Percentiles rank a stretch among this genome's conserved stretches.
These are phyloP conservation scores for Chloranthus sessilifolius DNA, from an alignment of 164 flowering plant genomes.

Conservation along the genomic window DNA sequence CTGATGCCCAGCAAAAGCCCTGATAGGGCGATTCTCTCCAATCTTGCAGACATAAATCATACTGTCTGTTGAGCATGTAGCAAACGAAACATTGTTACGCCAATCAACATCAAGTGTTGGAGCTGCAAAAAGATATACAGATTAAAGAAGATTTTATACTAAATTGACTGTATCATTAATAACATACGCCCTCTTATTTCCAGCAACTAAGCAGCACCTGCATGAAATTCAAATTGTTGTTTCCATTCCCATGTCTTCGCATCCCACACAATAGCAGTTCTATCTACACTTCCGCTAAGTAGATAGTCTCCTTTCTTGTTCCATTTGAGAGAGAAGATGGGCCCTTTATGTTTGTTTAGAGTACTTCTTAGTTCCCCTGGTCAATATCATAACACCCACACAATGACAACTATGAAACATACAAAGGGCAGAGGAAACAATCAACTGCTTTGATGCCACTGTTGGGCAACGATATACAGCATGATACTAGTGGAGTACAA, in stretches of 20 bases:
- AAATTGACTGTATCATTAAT: not conserved
- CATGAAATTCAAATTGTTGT: conserved; percentile 89
- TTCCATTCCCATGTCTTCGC: conserved; percentile 82
- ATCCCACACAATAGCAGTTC: conserved; percentile 98
- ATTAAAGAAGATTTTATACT: too few species aligned
- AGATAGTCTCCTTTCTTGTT: conserved; percentile 96
- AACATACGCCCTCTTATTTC: not conserved
- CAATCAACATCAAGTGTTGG: conserved; percentile 99
- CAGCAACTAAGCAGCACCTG: conserved; percentile 41
- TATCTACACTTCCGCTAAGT: conserved; percentile 95
- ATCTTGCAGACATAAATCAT: conserved; percentile 96
- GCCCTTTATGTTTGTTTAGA: conserved; percentile 84
- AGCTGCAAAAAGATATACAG: conserved; percentile 34
- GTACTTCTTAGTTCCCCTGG: conserved; percentile 79
- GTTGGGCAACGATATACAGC: too few species aligned
- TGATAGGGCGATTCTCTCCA: conserved; percentile 76
- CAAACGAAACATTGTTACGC: conserved; percentile 87
- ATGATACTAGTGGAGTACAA: too few species aligned
- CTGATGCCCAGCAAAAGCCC: conserved; percentile 85
- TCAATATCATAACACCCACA: not conserved
- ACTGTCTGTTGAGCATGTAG: conserved; percentile 89
- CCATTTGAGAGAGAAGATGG: conserved; percentile 94
- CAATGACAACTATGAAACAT: too few species aligned
- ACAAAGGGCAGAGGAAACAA: too few species aligned
- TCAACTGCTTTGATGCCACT: too few species aligned